Conservation (phyloP, 2,329 filamentous ascomycete genomes). For the Verticillium zaregamsianum region DNA sequence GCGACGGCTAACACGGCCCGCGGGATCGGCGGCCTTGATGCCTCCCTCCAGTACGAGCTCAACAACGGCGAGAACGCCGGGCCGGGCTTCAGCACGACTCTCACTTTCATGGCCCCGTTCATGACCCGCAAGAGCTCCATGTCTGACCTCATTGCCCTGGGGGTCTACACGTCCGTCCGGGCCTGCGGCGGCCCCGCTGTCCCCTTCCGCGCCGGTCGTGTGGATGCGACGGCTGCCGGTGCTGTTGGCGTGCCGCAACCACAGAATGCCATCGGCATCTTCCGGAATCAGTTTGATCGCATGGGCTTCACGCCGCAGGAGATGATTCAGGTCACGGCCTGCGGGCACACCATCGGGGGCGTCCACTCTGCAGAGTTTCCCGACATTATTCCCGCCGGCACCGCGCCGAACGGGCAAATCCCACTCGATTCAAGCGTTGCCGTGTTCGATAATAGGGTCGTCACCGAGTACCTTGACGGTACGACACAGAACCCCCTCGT, state of each 20-base stretch:
- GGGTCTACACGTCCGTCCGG: conserved; percentile 53
- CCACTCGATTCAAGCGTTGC: conserved; percentile 43
- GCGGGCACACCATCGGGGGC: conserved; percentile 58
- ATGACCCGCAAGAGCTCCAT: conserved; percentile 47
- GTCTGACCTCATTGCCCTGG: conserved; percentile 54
- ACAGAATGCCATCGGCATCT: conserved; percentile 47
- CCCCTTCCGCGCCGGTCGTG: conserved; percentile 47
- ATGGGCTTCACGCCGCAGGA: conserved; percentile 53
- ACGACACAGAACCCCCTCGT: conserved; percentile 52
- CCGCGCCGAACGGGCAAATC: conserved; percentile 36
- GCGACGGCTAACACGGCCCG: conserved; percentile 45
- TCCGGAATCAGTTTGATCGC: conserved; percentile 50
- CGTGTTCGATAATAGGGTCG: conserved; percentile 52
- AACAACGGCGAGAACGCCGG: conserved; percentile 52
- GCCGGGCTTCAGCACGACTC: conserved; percentile 47
- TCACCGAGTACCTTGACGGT: conserved; percentile 51
- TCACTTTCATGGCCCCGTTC: conserved; percentile 50
- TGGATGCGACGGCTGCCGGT: conserved; percentile 47
- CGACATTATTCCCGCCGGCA: conserved; percentile 42
- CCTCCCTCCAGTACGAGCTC: conserved; percentile 56
- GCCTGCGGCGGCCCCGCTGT: conserved; percentile 55
- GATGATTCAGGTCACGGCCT: conserved; percentile 58
- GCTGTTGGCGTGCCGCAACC: conserved; percentile 51
- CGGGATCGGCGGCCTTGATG: conserved; percentile 52
- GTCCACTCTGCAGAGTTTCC: conserved; percentile 53